Conservation (phyloP, 106 monocot genomes). For the Dioscorea dumetorum region DNA sequence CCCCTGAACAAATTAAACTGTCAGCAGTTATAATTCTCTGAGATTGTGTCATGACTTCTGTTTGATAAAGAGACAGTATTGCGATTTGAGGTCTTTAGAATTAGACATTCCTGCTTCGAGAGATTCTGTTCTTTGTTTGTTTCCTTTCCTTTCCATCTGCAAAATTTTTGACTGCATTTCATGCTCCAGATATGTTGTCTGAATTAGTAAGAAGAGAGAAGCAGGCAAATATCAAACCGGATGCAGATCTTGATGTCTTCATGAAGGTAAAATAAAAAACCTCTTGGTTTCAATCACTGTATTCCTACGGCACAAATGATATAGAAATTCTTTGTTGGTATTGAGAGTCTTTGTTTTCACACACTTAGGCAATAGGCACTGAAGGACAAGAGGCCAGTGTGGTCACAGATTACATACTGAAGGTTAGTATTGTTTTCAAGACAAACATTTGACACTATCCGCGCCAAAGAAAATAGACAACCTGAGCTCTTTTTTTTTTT, state of each 20-base stretch:
- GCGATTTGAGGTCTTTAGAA: too few relatives aligned
- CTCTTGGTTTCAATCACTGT: too few relatives aligned
- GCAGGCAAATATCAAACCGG: slow-evolving; percentile 20
- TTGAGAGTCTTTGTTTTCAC: not conserved
- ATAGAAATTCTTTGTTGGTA: not conserved
- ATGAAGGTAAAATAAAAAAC: slow-evolving; percentile 16
- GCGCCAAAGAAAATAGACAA: too few relatives aligned
- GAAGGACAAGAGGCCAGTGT: slow-evolving; percentile 36
- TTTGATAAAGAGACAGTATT: too few relatives aligned
- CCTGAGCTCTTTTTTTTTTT: not conserved
- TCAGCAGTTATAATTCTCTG: too few relatives aligned
- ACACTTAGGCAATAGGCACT: slow-evolving; percentile 30
- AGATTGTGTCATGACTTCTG: too few relatives aligned
- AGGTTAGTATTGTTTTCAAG: slow-evolving; percentile 16
- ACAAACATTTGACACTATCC: too few relatives aligned
- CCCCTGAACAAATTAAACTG: too few relatives aligned
- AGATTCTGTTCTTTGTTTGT: too few relatives aligned
- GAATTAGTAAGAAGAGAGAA: slow-evolving; percentile 24
- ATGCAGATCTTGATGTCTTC: slow-evolving; percentile 19
- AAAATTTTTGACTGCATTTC: not conserved
- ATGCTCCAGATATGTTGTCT: slow-evolving; percentile 15
- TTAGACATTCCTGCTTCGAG: too few relatives aligned
- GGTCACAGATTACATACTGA: slow-evolving; percentile 50
- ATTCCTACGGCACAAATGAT: too few relatives aligned
- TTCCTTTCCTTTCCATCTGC: too few relatives aligned